phyloP scores from a whole-genome alignment of 176 grass and related monocot species.

The Pontederia paniculata region DNA sequence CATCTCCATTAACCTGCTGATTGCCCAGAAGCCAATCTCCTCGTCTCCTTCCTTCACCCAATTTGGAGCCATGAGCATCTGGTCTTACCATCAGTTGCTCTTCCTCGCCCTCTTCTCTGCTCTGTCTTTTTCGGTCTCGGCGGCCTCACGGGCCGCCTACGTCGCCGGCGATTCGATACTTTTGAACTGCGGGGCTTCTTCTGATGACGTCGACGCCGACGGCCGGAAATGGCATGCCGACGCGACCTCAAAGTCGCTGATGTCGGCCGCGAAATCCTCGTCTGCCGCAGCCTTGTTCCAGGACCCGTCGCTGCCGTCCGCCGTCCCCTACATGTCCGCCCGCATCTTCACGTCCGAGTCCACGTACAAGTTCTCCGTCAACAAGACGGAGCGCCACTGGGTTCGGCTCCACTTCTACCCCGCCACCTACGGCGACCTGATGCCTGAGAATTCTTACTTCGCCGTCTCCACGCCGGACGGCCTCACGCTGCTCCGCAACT shows the following conservation, averaged over 20 bases:
- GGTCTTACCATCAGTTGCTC: too few species aligned
- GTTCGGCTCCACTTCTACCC: conserved; percentile 86
- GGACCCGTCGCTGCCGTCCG: conserved; percentile 52
- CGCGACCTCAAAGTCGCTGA: conserved; percentile 33
- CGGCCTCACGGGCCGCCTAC: conserved; percentile 19
- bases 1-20: too few species aligned
- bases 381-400: conserved; percentile 46
- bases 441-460: conserved; percentile 39
- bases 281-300: conserved; percentile 27
- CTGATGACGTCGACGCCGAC: conserved; percentile 41
- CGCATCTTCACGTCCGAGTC: conserved; percentile 52
- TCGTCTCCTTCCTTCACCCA: too few species aligned
- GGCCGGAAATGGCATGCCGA: conserved; percentile 46
- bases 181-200: conserved; percentile 51
- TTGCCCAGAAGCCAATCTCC: too few species aligned
- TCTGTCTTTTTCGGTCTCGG: background rate
- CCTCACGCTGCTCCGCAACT: conserved; percentile 60
- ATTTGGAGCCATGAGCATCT: too few species aligned
- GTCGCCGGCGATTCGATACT: conserved; percentile 30
- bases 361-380: conserved; percentile 53
- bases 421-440: conserved; percentile 44
- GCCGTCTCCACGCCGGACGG: conserved; percentile 40
- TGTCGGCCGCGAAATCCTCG: conserved; percentile 29
- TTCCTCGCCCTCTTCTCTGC: background rate
- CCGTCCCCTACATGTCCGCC: conserved; percentile 59